A percentile compares a stretch with the other conserved stretches of the same genome.
These are phyloP conservation scores for Tolypocladium amazonense DNA, from an alignment of 2,329 filamentous ascomycete genomes.

Conservation along the genomic window DNA sequence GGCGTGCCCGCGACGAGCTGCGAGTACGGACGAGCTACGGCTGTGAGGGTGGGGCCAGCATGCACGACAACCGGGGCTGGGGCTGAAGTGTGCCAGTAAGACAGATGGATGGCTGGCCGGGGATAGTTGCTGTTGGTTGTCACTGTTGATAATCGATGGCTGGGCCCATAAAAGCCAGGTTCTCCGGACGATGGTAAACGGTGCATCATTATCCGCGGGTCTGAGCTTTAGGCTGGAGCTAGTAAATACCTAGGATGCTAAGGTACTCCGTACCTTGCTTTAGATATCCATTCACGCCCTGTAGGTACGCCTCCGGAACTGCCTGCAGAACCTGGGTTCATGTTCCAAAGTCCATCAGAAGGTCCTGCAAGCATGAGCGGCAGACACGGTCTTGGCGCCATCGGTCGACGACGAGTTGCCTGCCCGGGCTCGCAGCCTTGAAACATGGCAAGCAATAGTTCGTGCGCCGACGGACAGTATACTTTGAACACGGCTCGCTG, in stretches of 20 bases:
- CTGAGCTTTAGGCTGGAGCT: too few relatives aligned
- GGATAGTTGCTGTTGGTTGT: background rate
- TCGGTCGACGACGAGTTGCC: background rate
- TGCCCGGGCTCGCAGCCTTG: background rate
- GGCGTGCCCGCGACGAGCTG: background rate
- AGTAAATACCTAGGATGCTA: too few relatives aligned
- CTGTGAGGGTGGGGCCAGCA: background rate
- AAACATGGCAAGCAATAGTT: background rate
- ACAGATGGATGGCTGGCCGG: background rate
- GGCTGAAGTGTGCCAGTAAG: background rate
- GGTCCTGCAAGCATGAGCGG: too few relatives aligned
- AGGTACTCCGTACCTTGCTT: too few relatives aligned
- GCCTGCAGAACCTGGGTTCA: background rate
- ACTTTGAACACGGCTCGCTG: background rate
- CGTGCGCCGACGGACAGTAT: background rate
- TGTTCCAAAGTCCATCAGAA: too few relatives aligned
- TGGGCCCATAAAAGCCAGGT: too few relatives aligned
- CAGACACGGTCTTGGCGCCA: background rate
- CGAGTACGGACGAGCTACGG: background rate
- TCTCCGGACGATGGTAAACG: too few relatives aligned
- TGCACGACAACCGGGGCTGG: background rate
- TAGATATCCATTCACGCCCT: background rate
- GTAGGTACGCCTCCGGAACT: background rate
- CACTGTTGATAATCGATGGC: background rate
- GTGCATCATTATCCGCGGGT: too few relatives aligned